Evolutionary conservation across 2,329 filamentous ascomycete species (phyloP), one percentile per base, ranked within the genome.

Genomic region (Chaetothyriales sp.): DNA sequence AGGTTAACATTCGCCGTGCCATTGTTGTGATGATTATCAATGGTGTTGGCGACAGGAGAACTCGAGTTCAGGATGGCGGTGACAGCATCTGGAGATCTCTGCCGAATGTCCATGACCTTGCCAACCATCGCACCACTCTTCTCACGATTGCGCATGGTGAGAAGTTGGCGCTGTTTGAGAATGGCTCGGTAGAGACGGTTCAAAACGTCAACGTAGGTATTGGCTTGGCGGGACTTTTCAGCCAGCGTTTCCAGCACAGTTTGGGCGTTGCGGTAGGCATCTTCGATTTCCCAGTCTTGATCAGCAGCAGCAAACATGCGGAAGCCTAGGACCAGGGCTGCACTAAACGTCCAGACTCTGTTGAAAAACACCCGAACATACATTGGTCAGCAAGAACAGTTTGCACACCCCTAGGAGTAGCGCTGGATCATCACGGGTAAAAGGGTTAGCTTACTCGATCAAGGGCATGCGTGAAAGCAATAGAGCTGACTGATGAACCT

Each of bases 381-480:
- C 72, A 62, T 62, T 77, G 76, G 79, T 80, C 49, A 80, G 63
- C 3, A 79, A 71, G 43, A 73, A 76, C 76, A 79, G 77, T 50
- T 79, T 79, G 7, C 68, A 69, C n/a, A n/a, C n/a, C 9, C 74
- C 63, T 0, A 78, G 59, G 0, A 74, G 48, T 12, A 4, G 10
- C 2, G 0, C 65, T 64, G 1, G 70, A 67, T 7, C 67, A 67
- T 8, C 70, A 63, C 1, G 73, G 69, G 49, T 77, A 70, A 18
- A 68, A 57, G 47, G 32, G 9, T 39, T 39, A 5, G 10, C 32
- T 39, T 15, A 39, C 32, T 39, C 32, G 49, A 80, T 63, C 4
- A 80, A 71, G 42, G 73, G 75, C 76, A 79, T 78, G 50, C 79
- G 79, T 6, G 68, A 69, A 9, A 75, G 64, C 0, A 78, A 59